Conservation (phyloP, 1,284 basidiomycete genomes). For the Trametes pubescens region DNA sequence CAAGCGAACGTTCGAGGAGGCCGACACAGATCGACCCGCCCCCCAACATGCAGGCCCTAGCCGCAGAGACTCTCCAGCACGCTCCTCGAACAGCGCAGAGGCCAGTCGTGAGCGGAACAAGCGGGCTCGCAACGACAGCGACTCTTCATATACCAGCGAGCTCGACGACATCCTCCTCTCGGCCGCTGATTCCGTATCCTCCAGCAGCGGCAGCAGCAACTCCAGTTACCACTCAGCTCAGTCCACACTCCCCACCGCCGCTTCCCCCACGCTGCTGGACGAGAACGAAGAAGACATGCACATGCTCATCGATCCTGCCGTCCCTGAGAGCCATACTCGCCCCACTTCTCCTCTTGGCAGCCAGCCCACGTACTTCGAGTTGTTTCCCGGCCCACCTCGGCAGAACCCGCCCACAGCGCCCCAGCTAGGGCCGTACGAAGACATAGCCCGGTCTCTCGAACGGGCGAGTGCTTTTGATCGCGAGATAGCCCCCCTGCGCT, state of each 20-base stretch:
- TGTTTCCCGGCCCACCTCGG: constrained; percentile 9
- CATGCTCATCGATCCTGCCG: constrained; percentile 6
- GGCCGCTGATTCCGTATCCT: constrained; percentile 21
- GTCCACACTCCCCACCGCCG: constrained; percentile 20
- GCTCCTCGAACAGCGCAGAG: constrained; percentile 9
- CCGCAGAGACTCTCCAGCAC: constrained; percentile 7
- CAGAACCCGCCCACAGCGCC: background rate
- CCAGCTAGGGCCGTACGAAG: background rate
- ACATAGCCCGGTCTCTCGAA: constrained; percentile 22
- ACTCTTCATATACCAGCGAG: constrained; percentile 27
- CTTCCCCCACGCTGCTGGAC: constrained; percentile 9
- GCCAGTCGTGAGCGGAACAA: constrained; percentile 30
- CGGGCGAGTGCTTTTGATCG: constrained; percentile 28
- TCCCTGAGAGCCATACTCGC: background rate
- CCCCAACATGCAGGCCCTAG: constrained; percentile 2
- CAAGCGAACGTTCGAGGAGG: constrained; percentile 31
- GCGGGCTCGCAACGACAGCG: constrained; percentile 28
- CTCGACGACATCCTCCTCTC: constrained; percentile 26
- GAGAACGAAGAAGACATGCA: constrained; percentile 8
- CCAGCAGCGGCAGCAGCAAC: constrained; percentile 24
- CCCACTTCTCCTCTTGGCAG: background rate
- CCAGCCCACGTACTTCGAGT: constrained; percentile 1
- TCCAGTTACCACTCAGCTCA: constrained; percentile 31
- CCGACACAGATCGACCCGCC: constrained; percentile 2
- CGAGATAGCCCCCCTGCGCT: constrained; percentile 28